These are phyloP conservation scores for Penicillium pulvis DNA, from an alignment of 495 filamentous ascomycete genomes.

Conservation along the genomic window DNA sequence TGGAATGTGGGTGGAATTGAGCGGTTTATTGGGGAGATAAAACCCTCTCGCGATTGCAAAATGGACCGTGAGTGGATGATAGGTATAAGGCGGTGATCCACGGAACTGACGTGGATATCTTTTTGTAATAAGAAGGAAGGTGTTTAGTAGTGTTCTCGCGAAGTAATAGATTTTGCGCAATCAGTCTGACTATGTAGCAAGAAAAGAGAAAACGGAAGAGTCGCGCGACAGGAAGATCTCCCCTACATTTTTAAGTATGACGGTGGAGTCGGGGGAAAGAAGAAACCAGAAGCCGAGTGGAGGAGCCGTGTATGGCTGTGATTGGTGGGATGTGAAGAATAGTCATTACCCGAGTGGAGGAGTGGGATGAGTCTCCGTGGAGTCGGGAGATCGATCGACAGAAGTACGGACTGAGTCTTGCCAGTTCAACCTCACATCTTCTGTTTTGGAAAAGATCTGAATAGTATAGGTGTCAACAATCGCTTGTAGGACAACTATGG, in stretches of 20 bases:
- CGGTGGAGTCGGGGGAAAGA: slow-evolving; percentile 33
- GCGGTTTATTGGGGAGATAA: not conserved
- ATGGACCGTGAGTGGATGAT: slow-evolving; percentile 22
- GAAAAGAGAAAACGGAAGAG: slow-evolving; percentile 12
- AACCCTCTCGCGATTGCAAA: slow-evolving; percentile 1
- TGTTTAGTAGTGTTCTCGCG: not conserved
- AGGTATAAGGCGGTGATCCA: slow-evolving; percentile 24
- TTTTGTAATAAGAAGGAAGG: not conserved
- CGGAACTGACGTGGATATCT: slow-evolving; percentile 1
- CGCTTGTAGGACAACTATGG: not conserved
- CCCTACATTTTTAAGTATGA: slow-evolving; percentile 31
- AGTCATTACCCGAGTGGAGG: slow-evolving; percentile 28
- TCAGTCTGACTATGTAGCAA: slow-evolving; percentile 2
- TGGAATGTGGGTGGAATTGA: slow-evolving; percentile 9
- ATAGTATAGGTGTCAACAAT: not conserved
- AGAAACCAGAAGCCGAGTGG: slow-evolving; percentile 34
- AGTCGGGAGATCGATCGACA: slow-evolving; percentile 20
- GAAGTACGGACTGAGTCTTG: not conserved
- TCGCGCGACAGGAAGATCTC: slow-evolving; percentile 20
- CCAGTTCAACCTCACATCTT: not conserved
- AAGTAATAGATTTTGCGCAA: not conserved
- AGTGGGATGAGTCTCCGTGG: slow-evolving; percentile 21
- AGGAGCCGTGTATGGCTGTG: slow-evolving; percentile 12
- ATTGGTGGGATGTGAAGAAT: slow-evolving; percentile 15
- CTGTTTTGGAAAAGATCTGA: not conserved